A percentile compares a stretch with the other conserved stretches of the same genome.
Conservation (phyloP, 495 filamentous ascomycete species). For the Daldinia childiae region DNA sequence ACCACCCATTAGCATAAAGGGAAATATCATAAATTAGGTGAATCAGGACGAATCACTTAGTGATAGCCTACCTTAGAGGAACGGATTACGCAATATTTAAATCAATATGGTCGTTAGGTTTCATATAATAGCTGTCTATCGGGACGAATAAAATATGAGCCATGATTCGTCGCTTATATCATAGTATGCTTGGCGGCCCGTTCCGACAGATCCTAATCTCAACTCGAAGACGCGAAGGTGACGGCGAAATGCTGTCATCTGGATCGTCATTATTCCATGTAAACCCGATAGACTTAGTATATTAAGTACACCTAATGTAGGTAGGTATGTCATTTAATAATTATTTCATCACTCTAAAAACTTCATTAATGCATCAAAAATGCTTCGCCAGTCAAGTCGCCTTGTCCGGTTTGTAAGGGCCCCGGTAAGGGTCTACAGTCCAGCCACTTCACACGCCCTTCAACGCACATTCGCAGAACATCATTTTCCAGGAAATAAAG, state of each 20-base stretch:
- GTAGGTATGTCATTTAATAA: not conserved
- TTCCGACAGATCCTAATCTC: not conserved
- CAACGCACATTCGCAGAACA: constrained; percentile 25
- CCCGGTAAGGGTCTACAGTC: not conserved
- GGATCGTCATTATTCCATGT: not conserved
- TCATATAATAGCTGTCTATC: not conserved
- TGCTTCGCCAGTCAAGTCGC: constrained; percentile 13
- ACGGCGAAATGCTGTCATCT: constrained; percentile 11
- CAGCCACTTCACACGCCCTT: not conserved
- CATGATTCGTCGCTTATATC: not conserved
- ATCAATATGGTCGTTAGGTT: not conserved
- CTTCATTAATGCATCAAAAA: not conserved
- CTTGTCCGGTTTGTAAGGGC: constrained; percentile 10
- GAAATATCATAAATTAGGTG: too few relatives aligned
- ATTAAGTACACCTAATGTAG: not conserved
- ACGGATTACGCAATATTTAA: not conserved
- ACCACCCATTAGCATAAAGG: too few relatives aligned
- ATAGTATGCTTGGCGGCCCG: not conserved
- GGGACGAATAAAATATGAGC: not conserved
- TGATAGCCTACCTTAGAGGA: not conserved
- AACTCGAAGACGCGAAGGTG: not conserved
- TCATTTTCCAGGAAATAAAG: constrained; percentile 32
- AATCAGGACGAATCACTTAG: too few relatives aligned
- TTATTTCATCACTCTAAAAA: not conserved
- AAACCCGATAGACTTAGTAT: not conserved